Percentiles rank a stretch among this genome's conserved stretches.
These are phyloP conservation scores for Pythium vanterpoolii DNA, from an alignment of 352 stramenopile species.

Conservation along the genomic window DNA sequence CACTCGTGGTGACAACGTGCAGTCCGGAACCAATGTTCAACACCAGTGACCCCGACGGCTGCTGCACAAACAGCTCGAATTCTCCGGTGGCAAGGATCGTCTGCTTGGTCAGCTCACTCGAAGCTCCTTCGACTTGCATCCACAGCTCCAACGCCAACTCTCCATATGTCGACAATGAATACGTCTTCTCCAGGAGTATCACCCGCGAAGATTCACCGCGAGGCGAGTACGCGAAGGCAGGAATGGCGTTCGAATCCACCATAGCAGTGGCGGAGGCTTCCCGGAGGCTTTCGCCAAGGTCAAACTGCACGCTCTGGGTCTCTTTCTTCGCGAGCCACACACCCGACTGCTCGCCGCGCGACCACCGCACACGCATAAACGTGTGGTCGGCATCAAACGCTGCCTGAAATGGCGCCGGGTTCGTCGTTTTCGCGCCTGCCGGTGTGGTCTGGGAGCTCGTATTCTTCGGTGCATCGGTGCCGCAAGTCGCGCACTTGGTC, in stretches of 20 bases:
- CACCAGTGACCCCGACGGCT: constrained; percentile 34
- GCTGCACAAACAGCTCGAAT: constrained; percentile 47
- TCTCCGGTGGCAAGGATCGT: constrained; percentile 62
- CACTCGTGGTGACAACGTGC: constrained; percentile 23
- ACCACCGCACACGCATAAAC: constrained; percentile 83
- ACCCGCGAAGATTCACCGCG: constrained; percentile 41
- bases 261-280: constrained; percentile 37
- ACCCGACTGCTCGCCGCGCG: constrained; percentile 74
- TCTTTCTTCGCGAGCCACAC: constrained; percentile 68
- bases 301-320: constrained; percentile 33
- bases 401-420: constrained; percentile 71
- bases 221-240: constrained; percentile 55
- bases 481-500: constrained; percentile 70
- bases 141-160: constrained; percentile 72
- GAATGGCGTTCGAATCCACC: constrained; percentile 47
- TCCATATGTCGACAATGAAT: constrained; percentile 47
- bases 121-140: constrained; percentile 36
- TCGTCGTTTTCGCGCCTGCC: constrained; percentile 46
- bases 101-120: constrained; percentile 24
- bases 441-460: constrained; percentile 31
- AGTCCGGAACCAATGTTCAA: constrained; percentile 51
- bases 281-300: constrained; percentile 34
- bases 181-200: constrained; percentile 60
- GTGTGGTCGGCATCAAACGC: constrained; percentile 49
- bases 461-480: constrained; percentile 46